Evolutionary conservation across 768 basidiomycete genomes (phyloP).

Genomic region (Porpolomopsis calyptriformis): DNA sequence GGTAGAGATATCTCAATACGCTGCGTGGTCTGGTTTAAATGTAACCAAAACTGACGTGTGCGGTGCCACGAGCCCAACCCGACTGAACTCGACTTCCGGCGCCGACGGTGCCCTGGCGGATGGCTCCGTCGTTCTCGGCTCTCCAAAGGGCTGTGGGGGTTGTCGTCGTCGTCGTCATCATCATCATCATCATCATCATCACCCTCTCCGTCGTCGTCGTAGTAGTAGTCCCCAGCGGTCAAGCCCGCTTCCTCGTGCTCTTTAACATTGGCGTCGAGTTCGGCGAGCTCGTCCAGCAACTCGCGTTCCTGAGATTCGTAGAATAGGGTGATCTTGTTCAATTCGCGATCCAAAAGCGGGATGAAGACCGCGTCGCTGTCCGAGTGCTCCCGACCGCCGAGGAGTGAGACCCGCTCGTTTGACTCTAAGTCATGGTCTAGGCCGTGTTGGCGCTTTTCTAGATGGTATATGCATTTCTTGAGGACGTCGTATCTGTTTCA

Average conservation of each 20-base stretch:
- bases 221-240: conserved; percentile 38
- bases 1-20: background rate
- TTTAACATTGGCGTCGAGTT: conserved; percentile 46
- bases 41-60: background rate
- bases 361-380: conserved; percentile 52
- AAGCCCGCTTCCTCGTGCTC: conserved; percentile 53
- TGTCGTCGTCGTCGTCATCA: conserved; percentile 25
- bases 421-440: conserved; percentile 51
- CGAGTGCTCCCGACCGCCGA: conserved; percentile 27
- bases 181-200: conserved; percentile 47
- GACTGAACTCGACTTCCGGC: conserved; percentile 23
- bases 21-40: background rate
- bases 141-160: too few relatives aligned
- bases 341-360: conserved; percentile 70
- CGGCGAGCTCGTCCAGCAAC: conserved; percentile 46
- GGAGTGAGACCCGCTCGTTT: conserved; percentile 48
- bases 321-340: conserved; percentile 70
- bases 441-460: conserved; percentile 65
- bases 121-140: conserved; percentile 17
- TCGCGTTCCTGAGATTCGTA: conserved; percentile 72
- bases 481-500: conserved; percentile 63
- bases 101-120: conserved; percentile 15
- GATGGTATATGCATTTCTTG: conserved; percentile 77
- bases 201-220: conserved; percentile 49
- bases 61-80: conserved; percentile 5